Percentiles rank a stretch among this genome's conserved stretches.
These are phyloP conservation scores for Polytolypa hystricis DNA, from an alignment of 2,329 filamentous ascomycete genomes.

Conservation along the genomic window DNA sequence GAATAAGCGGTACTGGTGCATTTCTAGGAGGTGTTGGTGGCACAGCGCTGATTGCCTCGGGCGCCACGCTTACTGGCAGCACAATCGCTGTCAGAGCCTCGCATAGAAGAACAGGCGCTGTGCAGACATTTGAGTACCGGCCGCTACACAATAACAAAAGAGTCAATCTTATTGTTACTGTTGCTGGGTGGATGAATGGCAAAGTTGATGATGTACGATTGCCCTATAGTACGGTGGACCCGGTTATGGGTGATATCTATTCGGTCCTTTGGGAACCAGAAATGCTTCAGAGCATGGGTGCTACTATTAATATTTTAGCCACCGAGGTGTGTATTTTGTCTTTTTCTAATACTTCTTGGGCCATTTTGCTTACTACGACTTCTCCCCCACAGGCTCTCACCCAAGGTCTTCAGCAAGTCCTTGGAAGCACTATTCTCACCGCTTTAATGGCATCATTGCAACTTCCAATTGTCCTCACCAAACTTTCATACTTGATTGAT, in stretches of 20 bases:
- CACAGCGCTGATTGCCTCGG: constrained; percentile 85
- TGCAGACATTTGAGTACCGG: constrained; percentile 93
- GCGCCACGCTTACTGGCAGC: constrained; percentile 73
- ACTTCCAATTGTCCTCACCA: constrained; percentile 83
- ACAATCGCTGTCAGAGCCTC: constrained; percentile 79
- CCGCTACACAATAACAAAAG: constrained; percentile 97
- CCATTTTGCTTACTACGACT: background rate
- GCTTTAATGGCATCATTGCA: constrained; percentile 87
- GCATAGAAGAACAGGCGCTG: constrained; percentile 76
- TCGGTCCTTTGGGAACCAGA: constrained; percentile 96
- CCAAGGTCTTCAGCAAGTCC: constrained; percentile 87
- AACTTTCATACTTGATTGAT: constrained; percentile 91
- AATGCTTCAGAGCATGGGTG: constrained; percentile 95
- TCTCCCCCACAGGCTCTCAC: constrained; percentile 81
- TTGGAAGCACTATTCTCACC: constrained; percentile 80
- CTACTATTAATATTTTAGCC: constrained; percentile 94
- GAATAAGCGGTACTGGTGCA: constrained; percentile 73
- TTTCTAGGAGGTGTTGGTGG: constrained; percentile 89
- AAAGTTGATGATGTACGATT: constrained; percentile 93
- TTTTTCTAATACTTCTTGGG: background rate
- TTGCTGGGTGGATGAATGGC: constrained; percentile 97
- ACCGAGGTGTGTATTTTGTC: constrained; percentile 59
- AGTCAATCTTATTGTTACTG: constrained; percentile 87
- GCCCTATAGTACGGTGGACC: constrained; percentile 91
- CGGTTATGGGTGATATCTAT: constrained; percentile 96